Percentiles rank a stretch among this genome's conserved stretches.
phyloP scores from a whole-genome alignment of 2,329 filamentous ascomycete genomes.

The Ophiostoma angusticollis region DNA sequence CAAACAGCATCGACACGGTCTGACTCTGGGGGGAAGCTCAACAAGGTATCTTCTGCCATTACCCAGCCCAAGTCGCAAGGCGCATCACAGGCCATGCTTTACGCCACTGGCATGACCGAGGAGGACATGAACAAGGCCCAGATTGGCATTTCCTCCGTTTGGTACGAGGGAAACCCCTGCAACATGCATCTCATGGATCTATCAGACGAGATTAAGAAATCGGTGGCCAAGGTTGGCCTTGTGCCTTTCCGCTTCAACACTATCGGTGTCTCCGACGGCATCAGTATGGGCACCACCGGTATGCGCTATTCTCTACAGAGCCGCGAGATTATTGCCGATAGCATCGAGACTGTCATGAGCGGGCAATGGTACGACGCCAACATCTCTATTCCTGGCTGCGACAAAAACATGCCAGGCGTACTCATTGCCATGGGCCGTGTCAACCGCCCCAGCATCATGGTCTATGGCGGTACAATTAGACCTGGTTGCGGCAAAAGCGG shows the following conservation, averaged over 20 bases:
- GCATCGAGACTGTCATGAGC: conserved; percentile 97
- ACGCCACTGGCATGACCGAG: conserved; percentile 80
- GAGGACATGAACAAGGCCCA: conserved; percentile 91
- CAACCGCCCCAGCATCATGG: conserved; percentile 91
- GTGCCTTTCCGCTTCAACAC: conserved; percentile 98
- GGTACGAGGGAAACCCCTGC: conserved; percentile 96
- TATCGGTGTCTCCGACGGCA: conserved; percentile 91
- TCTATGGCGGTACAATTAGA: conserved; percentile 90
- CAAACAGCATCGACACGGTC: conserved; percentile 33
- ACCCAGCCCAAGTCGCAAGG: conserved; percentile 98
- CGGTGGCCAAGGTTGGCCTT: conserved; percentile 56
- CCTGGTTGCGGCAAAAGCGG: conserved; percentile 73
- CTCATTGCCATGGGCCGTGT: conserved; percentile 88
- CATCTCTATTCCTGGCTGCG: conserved; percentile 90
- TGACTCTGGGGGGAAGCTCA: conserved; percentile 46
- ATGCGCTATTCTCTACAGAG: conserved; percentile 83
- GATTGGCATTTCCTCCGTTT: conserved; percentile 94
- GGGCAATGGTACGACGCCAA: conserved; percentile 99
- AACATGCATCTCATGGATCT: conserved; percentile 97
- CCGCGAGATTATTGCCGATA: conserved; percentile 92
- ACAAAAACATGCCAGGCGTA: conserved; percentile 98
- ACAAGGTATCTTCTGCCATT: conserved; percentile 72
- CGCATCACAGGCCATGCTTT: conserved; percentile 97
- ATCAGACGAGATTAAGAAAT: conserved; percentile 57
- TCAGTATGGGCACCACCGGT: conserved; percentile 94